A percentile compares a stretch with the other conserved stretches of the same genome.
Conservation (phyloP, 2,329 filamentous ascomycete species). For the Elsinoe ampelina region DNA sequence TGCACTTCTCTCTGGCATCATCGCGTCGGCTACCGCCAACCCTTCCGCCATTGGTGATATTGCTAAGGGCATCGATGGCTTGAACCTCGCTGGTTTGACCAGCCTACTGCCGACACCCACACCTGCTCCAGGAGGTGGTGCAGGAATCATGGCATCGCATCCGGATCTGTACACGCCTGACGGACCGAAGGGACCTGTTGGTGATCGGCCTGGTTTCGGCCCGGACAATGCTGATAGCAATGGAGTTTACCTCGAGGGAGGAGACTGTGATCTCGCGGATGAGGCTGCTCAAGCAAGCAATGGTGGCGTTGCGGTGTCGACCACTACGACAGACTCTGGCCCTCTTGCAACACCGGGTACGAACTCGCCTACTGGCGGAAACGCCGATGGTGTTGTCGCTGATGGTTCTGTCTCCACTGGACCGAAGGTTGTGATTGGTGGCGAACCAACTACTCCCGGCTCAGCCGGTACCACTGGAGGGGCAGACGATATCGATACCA, state of each 20-base stretch:
- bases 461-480: background rate
- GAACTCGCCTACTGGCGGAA: background rate
- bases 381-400: background rate
- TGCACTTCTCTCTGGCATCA: too few species aligned
- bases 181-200: background rate
- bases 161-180: constrained; percentile 2
- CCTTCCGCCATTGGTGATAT: background rate
- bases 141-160: background rate
- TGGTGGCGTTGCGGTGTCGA: background rate
- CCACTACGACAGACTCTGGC: background rate
- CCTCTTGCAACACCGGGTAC: background rate
- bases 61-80: background rate
- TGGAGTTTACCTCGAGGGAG: constrained; percentile 1
- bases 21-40: background rate
- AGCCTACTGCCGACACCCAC: background rate
- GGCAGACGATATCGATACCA: background rate
- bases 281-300: background rate
- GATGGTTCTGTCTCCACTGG: background rate
- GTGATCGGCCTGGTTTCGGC: background rate
- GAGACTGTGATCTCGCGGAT: background rate
- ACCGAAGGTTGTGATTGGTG: background rate
- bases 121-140: background rate
- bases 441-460: background rate
- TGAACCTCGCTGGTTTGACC: background rate
- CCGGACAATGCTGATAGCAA: constrained; percentile 5